Conservation (phyloP, 345 rosid species). For the Gossypium longicalyx region DNA sequence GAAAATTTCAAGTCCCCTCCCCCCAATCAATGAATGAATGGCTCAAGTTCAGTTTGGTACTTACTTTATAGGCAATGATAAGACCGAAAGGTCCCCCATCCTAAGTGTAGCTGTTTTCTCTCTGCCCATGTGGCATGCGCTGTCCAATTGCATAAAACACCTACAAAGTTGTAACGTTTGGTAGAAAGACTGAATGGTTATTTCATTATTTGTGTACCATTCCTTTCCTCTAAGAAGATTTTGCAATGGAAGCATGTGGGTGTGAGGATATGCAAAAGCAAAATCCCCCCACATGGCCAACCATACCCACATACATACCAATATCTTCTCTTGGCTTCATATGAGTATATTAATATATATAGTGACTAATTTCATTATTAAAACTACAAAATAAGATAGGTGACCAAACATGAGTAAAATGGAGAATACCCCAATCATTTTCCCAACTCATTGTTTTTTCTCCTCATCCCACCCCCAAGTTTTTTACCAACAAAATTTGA, state of each 20-base stretch:
- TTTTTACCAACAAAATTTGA: constrained; percentile 15
- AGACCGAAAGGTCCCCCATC: not conserved
- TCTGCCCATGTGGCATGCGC: not conserved
- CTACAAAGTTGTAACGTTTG: not conserved
- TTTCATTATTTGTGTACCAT: not conserved
- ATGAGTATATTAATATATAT: not conserved
- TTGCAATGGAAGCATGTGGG: constrained; percentile 2
- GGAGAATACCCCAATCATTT: not conserved
- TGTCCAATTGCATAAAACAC: not conserved
- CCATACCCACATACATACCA: not conserved
- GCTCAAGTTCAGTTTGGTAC: not conserved
- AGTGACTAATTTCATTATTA: not conserved
- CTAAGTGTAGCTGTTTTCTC: not conserved
- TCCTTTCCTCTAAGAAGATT: not conserved
- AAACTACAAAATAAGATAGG: not conserved
- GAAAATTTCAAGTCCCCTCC: too few relatives aligned
- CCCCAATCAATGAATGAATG: not conserved
- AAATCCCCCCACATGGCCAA: constrained; percentile 10
- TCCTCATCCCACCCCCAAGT: not conserved
- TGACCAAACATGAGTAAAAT: constrained; percentile 1
- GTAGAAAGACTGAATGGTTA: not conserved
- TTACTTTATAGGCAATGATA: not conserved
- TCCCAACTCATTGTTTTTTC: not conserved
- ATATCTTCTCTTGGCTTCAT: not conserved
- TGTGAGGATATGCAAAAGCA: not conserved